These are phyloP conservation scores for Gremmenia infestans DNA, from an alignment of 2,329 filamentous ascomycete species.

Conservation along the genomic window DNA sequence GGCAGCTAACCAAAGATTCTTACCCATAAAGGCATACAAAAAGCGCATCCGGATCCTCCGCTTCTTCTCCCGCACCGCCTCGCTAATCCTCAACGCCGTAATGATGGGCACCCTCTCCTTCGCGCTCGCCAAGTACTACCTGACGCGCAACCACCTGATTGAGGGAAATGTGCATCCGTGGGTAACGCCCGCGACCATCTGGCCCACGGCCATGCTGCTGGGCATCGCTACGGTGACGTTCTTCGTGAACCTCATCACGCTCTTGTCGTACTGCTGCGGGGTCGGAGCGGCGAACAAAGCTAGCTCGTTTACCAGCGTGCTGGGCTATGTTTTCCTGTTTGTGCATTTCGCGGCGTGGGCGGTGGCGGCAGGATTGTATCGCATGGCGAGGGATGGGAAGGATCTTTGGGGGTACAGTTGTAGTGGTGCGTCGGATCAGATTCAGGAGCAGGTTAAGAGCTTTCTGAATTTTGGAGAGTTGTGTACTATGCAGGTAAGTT, in stretches of 20 bases:
- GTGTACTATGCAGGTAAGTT: conserved; percentile 19
- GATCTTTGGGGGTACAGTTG: conserved; percentile 22
- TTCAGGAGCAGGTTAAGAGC: conserved; percentile 13
- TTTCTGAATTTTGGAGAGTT: conserved; percentile 21
- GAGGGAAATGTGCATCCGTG: conserved; percentile 7
- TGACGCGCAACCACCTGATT: conserved; percentile 11
- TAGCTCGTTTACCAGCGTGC: conserved; percentile 1
- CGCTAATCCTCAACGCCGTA: conserved; percentile 12
- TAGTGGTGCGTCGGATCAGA: conserved; percentile 8
- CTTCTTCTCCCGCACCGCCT: conserved; percentile 14
- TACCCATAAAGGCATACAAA: conserved; percentile 15
- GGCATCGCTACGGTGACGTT: conserved; percentile 15
- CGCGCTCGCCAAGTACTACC: conserved; percentile 17
- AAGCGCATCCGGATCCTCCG: conserved; percentile 18
- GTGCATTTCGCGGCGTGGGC: conserved; percentile 16
- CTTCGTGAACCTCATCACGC: conserved; percentile 14
- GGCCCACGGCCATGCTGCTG: conserved; percentile 19
- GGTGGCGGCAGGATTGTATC: conserved; percentile 8
- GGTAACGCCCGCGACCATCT: conserved; percentile 11
- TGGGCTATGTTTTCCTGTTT: conserved; percentile 6
- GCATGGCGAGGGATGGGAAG: conserved; percentile 5
- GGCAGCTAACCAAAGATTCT: background rate
- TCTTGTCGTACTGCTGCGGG: conserved; percentile 11
- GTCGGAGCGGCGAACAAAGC: conserved; percentile 16
- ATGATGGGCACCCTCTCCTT: conserved; percentile 17